Conservation (phyloP, 1,284 basidiomycete species). For the Volvariella volvacea region DNA sequence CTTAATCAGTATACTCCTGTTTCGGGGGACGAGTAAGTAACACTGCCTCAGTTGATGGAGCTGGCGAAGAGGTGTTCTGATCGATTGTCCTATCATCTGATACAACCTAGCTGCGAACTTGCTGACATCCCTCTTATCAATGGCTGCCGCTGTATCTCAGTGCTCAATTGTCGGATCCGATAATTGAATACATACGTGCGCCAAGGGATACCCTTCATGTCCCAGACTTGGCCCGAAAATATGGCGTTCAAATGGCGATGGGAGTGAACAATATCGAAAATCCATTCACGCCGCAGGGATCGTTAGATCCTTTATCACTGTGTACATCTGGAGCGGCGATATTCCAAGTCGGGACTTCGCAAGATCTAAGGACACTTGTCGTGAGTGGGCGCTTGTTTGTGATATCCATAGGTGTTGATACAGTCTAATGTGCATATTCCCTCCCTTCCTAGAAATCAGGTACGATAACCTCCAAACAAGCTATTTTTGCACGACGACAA, state of each 20-base stretch:
- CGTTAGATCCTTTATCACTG: slow-evolving; percentile 50
- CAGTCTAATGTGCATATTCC: not conserved
- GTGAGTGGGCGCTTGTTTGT: slow-evolving; percentile 28
- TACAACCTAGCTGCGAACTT: too few relatives aligned
- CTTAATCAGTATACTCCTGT: too few relatives aligned
- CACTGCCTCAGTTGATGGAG: too few relatives aligned
- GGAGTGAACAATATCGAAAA: slow-evolving; percentile 61
- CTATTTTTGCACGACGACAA: slow-evolving; percentile 27
- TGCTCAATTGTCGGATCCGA: too few relatives aligned
- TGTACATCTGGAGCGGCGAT: slow-evolving; percentile 53
- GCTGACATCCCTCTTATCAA: too few relatives aligned
- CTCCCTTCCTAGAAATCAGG: slow-evolving; percentile 32
- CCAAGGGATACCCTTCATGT: slow-evolving; percentile 50
- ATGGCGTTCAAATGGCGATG: slow-evolving; percentile 45
- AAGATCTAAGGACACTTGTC: slow-evolving; percentile 38
- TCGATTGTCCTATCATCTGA: too few relatives aligned
- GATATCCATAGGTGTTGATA: not conserved
- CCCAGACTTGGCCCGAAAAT: slow-evolving; percentile 34
- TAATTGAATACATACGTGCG: slow-evolving; percentile 20
- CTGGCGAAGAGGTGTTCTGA: too few relatives aligned
- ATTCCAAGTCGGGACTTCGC: slow-evolving; percentile 48
- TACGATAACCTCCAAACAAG: slow-evolving; percentile 38
- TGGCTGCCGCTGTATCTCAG: too few relatives aligned
- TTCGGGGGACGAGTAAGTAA: too few relatives aligned
- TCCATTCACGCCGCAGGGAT: slow-evolving; percentile 62